Conservation (phyloP, 2,329 filamentous ascomycete genomes). For the Gnomoniopsis sp. region DNA sequence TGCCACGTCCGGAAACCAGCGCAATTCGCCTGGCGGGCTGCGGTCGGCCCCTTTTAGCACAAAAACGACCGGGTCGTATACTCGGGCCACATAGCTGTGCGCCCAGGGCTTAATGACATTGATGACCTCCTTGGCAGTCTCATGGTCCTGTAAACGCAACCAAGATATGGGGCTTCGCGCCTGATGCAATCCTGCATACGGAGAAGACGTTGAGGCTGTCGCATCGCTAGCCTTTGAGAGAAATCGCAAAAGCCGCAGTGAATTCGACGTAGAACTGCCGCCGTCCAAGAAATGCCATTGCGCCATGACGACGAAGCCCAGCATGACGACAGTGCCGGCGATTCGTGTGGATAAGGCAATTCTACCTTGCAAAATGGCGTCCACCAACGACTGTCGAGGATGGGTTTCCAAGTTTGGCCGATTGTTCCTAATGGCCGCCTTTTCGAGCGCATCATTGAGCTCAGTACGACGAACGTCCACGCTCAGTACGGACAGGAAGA, state of each 20-base stretch:
- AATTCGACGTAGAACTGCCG: not conserved
- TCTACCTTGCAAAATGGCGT: slow-evolving; percentile 60
- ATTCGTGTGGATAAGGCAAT: slow-evolving; percentile 69
- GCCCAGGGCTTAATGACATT: slow-evolving; percentile 69
- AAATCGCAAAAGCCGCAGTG: slow-evolving; percentile 25
- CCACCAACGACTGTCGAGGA: slow-evolving; percentile 52
- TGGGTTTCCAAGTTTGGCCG: slow-evolving; percentile 22
- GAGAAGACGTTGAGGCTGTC: slow-evolving; percentile 30
- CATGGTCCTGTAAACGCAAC: slow-evolving; percentile 74
- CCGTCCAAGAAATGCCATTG: slow-evolving; percentile 74
- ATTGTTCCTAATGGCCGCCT: slow-evolving; percentile 43
- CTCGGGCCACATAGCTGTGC: slow-evolving; percentile 68
- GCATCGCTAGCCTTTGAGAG: slow-evolving; percentile 27
- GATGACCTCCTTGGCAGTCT: slow-evolving; percentile 74
- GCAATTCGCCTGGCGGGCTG: slow-evolving; percentile 47
- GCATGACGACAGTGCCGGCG: slow-evolving; percentile 69
- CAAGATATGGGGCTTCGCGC: slow-evolving; percentile 73
- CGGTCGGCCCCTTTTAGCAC: slow-evolving; percentile 68
- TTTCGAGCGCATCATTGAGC: slow-evolving; percentile 67
- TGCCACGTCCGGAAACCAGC: slow-evolving; percentile 51
- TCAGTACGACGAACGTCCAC: slow-evolving; percentile 76
- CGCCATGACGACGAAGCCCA: slow-evolving; percentile 68
- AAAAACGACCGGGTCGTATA: slow-evolving; percentile 73
- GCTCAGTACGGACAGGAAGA: slow-evolving; percentile 75
- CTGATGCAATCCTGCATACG: slow-evolving; percentile 64